phyloP scores from a whole-genome alignment of 2,329 filamentous ascomycete genomes.

The Orbilia javanica region DNA sequence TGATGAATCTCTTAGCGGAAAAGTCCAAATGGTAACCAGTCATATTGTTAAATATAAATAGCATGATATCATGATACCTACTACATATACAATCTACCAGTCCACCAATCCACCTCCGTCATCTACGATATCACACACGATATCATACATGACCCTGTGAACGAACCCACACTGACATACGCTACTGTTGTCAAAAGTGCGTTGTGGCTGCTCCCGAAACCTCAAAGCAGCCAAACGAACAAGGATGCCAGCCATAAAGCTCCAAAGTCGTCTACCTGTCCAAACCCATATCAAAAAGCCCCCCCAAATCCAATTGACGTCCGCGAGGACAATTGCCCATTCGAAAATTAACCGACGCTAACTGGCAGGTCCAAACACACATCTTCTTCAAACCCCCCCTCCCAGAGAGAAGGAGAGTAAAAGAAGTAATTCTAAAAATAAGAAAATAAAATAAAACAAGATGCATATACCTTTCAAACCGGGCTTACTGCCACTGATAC shows the following conservation, averaged over 20 bases:
- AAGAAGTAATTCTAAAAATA: neutral
- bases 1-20: neutral
- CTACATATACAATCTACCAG: neutral
- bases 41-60: too few relatives aligned
- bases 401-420: too few relatives aligned
- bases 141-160: too few relatives aligned
- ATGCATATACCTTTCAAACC: conserved; percentile 15
- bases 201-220: neutral
- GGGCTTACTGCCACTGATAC: conserved; percentile 20
- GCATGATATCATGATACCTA: too few relatives aligned
- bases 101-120: neutral
- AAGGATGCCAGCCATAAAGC: conserved; percentile 1
- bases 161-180: neutral
- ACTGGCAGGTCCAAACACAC: neutral
- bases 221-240: neutral
- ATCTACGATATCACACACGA: neutral
- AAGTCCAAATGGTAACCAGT: neutral
- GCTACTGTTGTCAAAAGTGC: conserved; percentile 14
- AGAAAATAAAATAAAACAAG: neutral
- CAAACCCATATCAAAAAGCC: neutral
- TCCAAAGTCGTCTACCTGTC: conserved; percentile 9
- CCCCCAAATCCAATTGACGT: too few relatives aligned
- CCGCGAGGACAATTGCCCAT: neutral
- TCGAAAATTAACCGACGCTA: neutral
- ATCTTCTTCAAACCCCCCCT: neutral